phyloP scores from a whole-genome alignment of 306 rosid genomes.

The Spatholobus suberectus region DNA sequence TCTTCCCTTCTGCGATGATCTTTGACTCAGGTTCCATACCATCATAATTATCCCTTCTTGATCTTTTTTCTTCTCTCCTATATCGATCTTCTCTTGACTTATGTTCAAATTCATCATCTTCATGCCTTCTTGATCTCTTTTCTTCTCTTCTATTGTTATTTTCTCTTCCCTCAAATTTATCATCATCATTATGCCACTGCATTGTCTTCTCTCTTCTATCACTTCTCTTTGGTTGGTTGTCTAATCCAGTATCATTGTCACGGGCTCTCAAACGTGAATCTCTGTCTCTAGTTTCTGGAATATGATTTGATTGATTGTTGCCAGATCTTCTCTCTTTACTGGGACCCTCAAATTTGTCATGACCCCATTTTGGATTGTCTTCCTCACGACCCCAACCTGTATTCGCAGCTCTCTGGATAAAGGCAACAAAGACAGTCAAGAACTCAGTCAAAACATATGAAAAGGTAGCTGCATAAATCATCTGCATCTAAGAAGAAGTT shows the following conservation, averaged over 20 bases:
- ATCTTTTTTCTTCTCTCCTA: constrained; percentile 61
- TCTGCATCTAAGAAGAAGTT: constrained; percentile 1
- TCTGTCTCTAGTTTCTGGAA: constrained; percentile 48
- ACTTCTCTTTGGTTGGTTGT: constrained; percentile 46
- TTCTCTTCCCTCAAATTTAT: constrained; percentile 50
- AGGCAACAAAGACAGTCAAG: constrained; percentile 36
- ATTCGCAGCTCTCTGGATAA: constrained; percentile 88
- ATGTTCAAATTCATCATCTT: constrained; percentile 43
- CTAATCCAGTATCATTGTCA: constrained; percentile 42
- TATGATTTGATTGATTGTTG: constrained; percentile 38
- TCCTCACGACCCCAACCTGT: constrained; percentile 89
- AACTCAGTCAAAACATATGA: constrained; percentile 17
- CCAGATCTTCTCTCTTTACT: constrained; percentile 53
- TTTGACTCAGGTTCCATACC: constrained; percentile 47
- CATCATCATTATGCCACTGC: constrained; percentile 30
- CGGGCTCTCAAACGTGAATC: constrained; percentile 43
- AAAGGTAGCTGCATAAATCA: background rate
- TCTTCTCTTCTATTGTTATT: constrained; percentile 56
- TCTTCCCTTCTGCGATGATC: constrained; percentile 62
- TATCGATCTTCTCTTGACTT: constrained; percentile 54
- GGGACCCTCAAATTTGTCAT: constrained; percentile 69
- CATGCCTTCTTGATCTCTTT: constrained; percentile 50
- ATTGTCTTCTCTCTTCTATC: constrained; percentile 51
- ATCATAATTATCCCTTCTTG: constrained; percentile 35
- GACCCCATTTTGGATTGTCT: constrained; percentile 64